Conservation (phyloP, 179 eudicot species). For the Carnegiea gigantea region DNA sequence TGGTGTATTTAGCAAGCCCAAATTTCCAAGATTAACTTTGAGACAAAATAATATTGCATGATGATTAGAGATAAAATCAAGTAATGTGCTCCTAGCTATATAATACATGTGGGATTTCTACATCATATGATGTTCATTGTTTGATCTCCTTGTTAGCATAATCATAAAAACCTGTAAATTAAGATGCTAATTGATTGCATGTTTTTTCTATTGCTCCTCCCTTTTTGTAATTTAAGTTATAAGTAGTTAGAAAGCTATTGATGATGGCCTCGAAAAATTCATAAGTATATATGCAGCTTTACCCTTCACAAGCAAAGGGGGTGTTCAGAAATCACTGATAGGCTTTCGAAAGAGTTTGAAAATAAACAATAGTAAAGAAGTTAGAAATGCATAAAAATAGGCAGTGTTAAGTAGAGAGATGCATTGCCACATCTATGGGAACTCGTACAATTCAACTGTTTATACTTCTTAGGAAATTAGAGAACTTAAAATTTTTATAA, state of each 20-base stretch:
- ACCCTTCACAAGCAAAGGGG: not conserved
- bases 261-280: not conserved
- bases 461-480: not conserved
- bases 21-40: not conserved
- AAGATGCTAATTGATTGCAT: not conserved
- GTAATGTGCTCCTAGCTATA: not conserved
- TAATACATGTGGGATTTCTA: not conserved
- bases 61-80: too few relatives aligned
- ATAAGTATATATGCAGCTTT: not conserved
- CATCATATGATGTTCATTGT: conserved; percentile 1
- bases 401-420: not conserved
- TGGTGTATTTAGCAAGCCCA: not conserved
- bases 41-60: not conserved
- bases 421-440: not conserved
- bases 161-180: not conserved
- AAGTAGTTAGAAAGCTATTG: not conserved
- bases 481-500: not conserved
- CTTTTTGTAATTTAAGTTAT: not conserved
- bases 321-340: not conserved
- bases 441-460: not conserved
- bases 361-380: too few relatives aligned
- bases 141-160: not conserved
- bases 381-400: not conserved
- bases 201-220: not conserved
- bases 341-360: not conserved